Base-by-base conservation (phyloP, 2,329 filamentous ascomycete genomes). In the Geosmithia flava region DNA sequence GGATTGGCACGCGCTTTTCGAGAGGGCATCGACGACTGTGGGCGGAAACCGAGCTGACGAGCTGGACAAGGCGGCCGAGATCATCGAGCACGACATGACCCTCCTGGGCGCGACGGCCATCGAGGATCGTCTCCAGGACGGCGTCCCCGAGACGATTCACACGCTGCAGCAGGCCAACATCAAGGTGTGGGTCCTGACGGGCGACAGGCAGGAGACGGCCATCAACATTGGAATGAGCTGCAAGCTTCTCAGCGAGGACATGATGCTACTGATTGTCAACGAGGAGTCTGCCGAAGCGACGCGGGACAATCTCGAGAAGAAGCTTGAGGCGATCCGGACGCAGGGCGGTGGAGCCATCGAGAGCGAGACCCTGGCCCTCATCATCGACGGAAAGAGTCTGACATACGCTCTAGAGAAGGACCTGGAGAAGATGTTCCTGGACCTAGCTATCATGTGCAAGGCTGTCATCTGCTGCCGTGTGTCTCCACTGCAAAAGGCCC, bases 141-240 rank as follows among this genome's bases (percentile, higher is more conserved):
- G 94, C 48, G 93, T 98, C 16, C 93, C 93, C 2, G 93, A 98
- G 64, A 98, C 93, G 0, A 98, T 98, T 50, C 89, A 96, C 63
- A 98, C 93, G 0, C 73, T 98, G 27, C 94, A 98, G 65, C 87
- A 90, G 54, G 93, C 94, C 20, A 91, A 90, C 47, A 97, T 98
- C 73, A 98, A 98, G 68, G 84, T 98, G 48, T 98, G 93, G 93
- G 93, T 98, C 19, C 68, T 98, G 64, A 98, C 93, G 40, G 93
- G 93, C 57, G 93, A 98, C 71, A 81, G 93, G 58, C 94, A 98
- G 67, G 93, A 98, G 67, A 98, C 93, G 27, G 93, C 93, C 49
- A 98, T 98, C 76, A 98, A 98, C 64, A 98, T 98, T 55, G 93
- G 94, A 54, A 98, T 98, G 93, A 96, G 89, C 63, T 98, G 93